Base-by-base conservation (phyloP, 192 early-diverging fungal species). In the Coemansia erecta region DNA sequence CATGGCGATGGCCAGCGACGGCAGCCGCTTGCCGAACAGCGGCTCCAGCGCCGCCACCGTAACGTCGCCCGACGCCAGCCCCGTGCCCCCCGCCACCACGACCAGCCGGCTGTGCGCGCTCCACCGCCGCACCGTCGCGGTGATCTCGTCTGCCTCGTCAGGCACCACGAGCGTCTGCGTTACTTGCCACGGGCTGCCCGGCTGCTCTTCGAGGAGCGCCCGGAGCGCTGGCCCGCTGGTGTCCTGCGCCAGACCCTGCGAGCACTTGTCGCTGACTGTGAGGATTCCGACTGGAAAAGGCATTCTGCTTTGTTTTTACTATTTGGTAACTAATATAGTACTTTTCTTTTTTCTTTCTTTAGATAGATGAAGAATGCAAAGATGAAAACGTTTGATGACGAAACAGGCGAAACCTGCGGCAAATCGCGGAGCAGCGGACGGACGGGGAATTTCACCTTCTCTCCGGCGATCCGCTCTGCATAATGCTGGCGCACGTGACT, bases 81-180 rank as follows among this genome's bases (percentile, higher is more conserved):
- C 96, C 6, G 96, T 98, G n/a, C 96, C 96, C 4, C 95, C 95
- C 6, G 91, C 86, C 0, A 90, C 86, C 7, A 96, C 51, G 12
- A 96, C 68, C n/a, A 98, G 68, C 39, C 89, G 83, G 37, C 88
- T 58, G 17, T 75, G 48, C 15, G 45, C 73, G 57, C 72, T 71
- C 86, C 86, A 88, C 14, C 61, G 39, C 12, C 57, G 67, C 35
- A 89, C 70, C 3, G 65, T 62, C 19, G 72, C 66, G 35, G 82
- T 63, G 45, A 90, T 90, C 26, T 60, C 48, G n/a, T 63, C 45
- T 11, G 64, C 43, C n/a, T 86, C 73, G 72, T 90, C 90, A 2
- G 80, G 61, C 1, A 87, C 81, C 55, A 77, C 58, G 8, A 33
- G 51, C 2, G 59, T 80, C 6, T 64, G 44, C 15, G 56, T 50